Evolutionary conservation across 176 grass and related monocot species (phyloP).

Genomic region (Lolium rigidum): DNA sequence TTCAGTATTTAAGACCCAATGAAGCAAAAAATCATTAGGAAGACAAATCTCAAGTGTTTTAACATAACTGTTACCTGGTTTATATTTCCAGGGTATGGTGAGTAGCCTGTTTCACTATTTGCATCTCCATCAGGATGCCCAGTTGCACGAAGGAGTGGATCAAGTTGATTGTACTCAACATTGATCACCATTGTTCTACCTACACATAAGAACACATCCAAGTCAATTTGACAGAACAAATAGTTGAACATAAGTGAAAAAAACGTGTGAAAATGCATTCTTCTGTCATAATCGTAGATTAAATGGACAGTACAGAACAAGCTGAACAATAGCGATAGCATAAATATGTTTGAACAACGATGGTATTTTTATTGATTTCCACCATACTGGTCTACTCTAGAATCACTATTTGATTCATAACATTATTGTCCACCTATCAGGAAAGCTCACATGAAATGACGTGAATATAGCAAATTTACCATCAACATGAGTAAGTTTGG

Average conservation of each 20-base stretch:
- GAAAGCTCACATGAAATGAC: neutral
- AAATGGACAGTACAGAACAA: too few relatives aligned
- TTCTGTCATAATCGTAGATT: neutral
- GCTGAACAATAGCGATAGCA: too few relatives aligned
- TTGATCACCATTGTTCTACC: slow-evolving; percentile 96
- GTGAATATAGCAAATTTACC: slow-evolving; percentile 53
- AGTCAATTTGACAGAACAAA: slow-evolving; percentile 14
- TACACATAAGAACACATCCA: slow-evolving; percentile 42
- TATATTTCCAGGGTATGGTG: slow-evolving; percentile 96
- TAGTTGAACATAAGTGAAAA: neutral
- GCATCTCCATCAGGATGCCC: slow-evolving; percentile 90
- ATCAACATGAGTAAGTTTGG: slow-evolving; percentile 86
- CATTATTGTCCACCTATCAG: neutral
- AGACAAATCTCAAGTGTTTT: slow-evolving; percentile 8
- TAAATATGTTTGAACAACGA: too few relatives aligned
- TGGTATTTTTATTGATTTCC: too few relatives aligned
- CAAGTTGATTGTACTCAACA: slow-evolving; percentile 99
- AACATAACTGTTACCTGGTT: slow-evolving; percentile 70
- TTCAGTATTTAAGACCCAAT: too few relatives aligned
- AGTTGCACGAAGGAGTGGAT: slow-evolving; percentile 82
- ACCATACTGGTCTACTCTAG: neutral
- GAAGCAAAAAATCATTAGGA: too few relatives aligned
- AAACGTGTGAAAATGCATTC: slow-evolving; percentile 13
- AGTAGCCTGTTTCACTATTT: slow-evolving; percentile 85
- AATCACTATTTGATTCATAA: neutral